These are phyloP conservation scores for Phytopythium kandeliae DNA, from an alignment of 352 stramenopile genomes.

Conservation along the genomic window DNA sequence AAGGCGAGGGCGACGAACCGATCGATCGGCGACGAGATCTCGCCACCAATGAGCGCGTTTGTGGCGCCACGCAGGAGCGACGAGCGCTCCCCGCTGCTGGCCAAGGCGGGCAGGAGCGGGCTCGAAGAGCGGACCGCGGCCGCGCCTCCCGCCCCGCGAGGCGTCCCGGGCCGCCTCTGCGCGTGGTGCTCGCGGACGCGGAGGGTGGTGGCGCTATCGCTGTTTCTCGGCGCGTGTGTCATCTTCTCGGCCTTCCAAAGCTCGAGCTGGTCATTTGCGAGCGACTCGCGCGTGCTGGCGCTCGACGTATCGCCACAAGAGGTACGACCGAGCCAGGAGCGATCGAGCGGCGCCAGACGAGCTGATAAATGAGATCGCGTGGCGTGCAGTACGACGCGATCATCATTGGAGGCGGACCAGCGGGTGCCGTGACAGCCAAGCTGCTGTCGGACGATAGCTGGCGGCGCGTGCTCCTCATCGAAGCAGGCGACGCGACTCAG, in stretches of 20 bases:
- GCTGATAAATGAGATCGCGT: neutral
- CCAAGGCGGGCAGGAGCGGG: neutral
- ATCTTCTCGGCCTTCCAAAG: conserved; percentile 3
- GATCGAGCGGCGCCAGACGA: neutral
- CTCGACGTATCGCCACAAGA: conserved; percentile 10
- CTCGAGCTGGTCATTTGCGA: neutral
- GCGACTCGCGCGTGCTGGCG: conserved; percentile 5
- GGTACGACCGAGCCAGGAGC: conserved; percentile 5
- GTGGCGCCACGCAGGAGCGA: neutral
- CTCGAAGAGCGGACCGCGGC: neutral
- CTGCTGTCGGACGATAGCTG: conserved; percentile 45
- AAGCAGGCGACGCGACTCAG: conserved; percentile 55
- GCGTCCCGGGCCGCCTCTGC: conserved; percentile 2
- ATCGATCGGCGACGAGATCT: neutral
- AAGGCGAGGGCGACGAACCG: no score
- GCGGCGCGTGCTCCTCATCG: conserved; percentile 59
- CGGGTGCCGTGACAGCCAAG: conserved; percentile 48
- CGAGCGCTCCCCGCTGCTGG: conserved; percentile 2
- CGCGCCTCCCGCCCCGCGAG: neutral
- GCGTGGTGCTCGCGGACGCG: conserved; percentile 4
- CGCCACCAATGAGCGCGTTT: neutral
- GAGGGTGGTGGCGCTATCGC: conserved; percentile 1
- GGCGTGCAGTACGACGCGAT: conserved; percentile 48
- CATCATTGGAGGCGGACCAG: conserved; percentile 51
- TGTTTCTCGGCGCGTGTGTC: conserved; percentile 6